Evolutionary conservation across 306 rosid species (phyloP).

Genomic region (Delonix regia): DNA sequence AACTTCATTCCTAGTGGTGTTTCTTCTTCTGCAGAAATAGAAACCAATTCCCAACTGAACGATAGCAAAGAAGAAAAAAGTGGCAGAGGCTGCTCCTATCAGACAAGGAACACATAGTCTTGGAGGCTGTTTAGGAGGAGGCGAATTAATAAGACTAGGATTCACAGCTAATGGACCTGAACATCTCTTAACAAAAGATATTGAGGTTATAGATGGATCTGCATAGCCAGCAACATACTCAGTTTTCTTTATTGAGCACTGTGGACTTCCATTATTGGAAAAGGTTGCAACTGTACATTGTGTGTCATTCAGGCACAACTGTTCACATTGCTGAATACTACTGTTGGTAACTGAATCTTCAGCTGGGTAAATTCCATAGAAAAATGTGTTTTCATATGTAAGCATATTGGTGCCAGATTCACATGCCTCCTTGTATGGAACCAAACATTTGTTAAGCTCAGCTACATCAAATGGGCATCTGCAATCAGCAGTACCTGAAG

Average conservation of each 20-base stretch:
- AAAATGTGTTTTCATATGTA: constrained; percentile 43
- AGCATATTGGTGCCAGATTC: constrained; percentile 48
- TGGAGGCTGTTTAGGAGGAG: constrained; percentile 38
- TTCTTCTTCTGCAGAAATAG: constrained; percentile 54
- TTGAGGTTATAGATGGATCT: constrained; percentile 64
- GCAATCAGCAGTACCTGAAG: constrained; percentile 62
- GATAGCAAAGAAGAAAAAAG: constrained; percentile 49
- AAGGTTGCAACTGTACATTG: constrained; percentile 70
- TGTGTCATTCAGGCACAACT: constrained; percentile 60
- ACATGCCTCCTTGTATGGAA: constrained; percentile 51
- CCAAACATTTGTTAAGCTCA: constrained; percentile 51
- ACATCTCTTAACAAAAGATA: constrained; percentile 75
- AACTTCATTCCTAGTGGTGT: constrained; percentile 40
- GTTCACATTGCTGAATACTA: constrained; percentile 60
- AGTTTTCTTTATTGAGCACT: constrained; percentile 64
- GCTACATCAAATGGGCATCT: constrained; percentile 59
- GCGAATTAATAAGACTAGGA: constrained; percentile 41
- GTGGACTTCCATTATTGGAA: constrained; percentile 68
- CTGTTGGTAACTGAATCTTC: constrained; percentile 46
- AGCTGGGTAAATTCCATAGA: constrained; percentile 71
- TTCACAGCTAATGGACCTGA: constrained; percentile 75
- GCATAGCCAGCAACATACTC: constrained; percentile 65
- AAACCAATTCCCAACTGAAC: constrained; percentile 66
- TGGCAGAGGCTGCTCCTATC: constrained; percentile 64
- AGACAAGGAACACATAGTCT: constrained; percentile 60